These are phyloP conservation scores for Lotus japonicus DNA, from an alignment of 306 rosid species.

Conservation along the genomic window DNA sequence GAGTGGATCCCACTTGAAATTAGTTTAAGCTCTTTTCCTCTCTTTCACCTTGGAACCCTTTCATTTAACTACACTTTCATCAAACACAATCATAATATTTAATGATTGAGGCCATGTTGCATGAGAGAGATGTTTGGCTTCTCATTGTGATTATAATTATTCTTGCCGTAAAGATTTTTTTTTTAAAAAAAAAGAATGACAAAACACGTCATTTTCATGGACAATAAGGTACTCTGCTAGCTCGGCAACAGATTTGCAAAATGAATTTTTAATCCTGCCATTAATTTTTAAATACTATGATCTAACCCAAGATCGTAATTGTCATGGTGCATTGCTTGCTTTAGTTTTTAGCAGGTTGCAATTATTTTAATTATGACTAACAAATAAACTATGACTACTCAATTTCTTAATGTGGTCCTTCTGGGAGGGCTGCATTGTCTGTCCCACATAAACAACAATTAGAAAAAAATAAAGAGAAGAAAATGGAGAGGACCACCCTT, in stretches of 20 bases:
- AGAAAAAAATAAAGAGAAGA: neutral
- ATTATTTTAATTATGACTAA: conserved; percentile 14
- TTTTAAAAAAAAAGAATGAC: conserved; percentile 13
- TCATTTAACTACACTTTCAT: conserved; percentile 44
- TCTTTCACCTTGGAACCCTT: conserved; percentile 42
- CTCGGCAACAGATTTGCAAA: conserved; percentile 4
- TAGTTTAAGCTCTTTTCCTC: conserved; percentile 36
- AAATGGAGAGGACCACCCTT: conserved; percentile 46
- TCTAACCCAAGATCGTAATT: conserved; percentile 18
- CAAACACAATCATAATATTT: conserved; percentile 36
- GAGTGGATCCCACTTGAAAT: conserved; percentile 33
- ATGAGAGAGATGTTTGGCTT: conserved; percentile 47
- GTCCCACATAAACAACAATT: conserved; percentile 18
- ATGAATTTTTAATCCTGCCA: neutral
- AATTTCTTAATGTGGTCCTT: conserved; percentile 31
- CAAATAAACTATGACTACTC: neutral
- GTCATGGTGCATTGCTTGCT: neutral
- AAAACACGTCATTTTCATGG: conserved; percentile 37
- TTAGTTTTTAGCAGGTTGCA: conserved; percentile 16
- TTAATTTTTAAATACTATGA: neutral
- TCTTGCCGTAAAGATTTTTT: neutral
- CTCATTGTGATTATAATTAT: conserved; percentile 26
- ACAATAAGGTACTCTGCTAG: conserved; percentile 22
- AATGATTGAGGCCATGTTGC: conserved; percentile 60
- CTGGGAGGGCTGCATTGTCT: conserved; percentile 11